Conservation (phyloP, 305 asterid genomes). For the Ruellia speciosa region DNA sequence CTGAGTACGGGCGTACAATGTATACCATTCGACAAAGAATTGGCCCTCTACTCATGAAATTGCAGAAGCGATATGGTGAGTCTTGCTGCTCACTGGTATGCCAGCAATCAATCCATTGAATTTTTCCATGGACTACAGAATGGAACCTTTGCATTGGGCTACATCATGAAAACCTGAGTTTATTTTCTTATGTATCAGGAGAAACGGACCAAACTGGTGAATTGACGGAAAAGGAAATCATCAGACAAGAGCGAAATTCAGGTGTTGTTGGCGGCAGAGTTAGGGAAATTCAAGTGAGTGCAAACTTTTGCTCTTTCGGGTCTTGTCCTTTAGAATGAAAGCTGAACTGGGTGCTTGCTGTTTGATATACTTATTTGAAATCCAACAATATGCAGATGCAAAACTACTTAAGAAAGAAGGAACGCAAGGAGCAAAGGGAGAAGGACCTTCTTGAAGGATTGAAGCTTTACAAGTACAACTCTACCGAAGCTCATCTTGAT, state of each 20-base stretch:
- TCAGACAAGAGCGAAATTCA: conserved; percentile 81
- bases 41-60: conserved; percentile 80
- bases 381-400: conserved; percentile 34
- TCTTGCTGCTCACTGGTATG: not conserved
- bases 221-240: conserved; percentile 80
- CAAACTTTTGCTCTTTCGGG: not conserved
- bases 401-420: conserved; percentile 42
- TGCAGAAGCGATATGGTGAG: conserved; percentile 86
- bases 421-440: conserved; percentile 57
- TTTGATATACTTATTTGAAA: not conserved
- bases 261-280: conserved; percentile 66
- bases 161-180: not conserved
- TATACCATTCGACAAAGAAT: conserved; percentile 82
- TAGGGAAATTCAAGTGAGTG: conserved; percentile 83
- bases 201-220: conserved; percentile 60
- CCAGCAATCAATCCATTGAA: not conserved
- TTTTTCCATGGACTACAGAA: too few species aligned
- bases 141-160: not conserved
- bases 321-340: not conserved
- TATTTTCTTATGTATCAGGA: conserved; percentile 38
- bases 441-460: conserved; percentile 66
- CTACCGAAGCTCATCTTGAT: conserved; percentile 10
- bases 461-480: conserved; percentile 58
- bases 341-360: not conserved
- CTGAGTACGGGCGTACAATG: conserved; percentile 98